phyloP scores from a whole-genome alignment of 345 rosid genomes.

The Stellera chamaejasme region DNA sequence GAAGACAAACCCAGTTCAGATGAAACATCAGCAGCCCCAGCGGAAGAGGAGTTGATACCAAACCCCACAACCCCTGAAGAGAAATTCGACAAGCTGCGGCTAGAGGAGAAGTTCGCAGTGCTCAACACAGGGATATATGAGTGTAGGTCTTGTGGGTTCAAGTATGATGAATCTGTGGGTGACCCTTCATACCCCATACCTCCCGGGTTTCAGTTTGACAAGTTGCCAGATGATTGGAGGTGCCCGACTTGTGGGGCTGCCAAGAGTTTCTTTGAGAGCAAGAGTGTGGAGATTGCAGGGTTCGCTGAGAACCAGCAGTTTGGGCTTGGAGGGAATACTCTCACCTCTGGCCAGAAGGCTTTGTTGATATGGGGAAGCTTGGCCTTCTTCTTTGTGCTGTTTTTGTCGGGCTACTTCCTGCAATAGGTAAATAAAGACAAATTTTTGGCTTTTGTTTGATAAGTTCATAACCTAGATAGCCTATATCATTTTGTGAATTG shows the following conservation, averaged over 20 bases:
- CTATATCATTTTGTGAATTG: too few relatives aligned
- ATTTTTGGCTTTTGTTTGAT: not conserved
- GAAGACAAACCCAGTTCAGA: constrained; percentile 47
- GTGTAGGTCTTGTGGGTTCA: constrained; percentile 91
- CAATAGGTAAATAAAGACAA: constrained; percentile 25
- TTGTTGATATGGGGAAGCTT: constrained; percentile 72
- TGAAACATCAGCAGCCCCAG: constrained; percentile 9
- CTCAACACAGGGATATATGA: constrained; percentile 91
- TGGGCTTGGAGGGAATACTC: constrained; percentile 82
- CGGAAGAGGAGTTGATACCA: constrained; percentile 12
- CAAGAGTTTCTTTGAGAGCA: constrained; percentile 71
- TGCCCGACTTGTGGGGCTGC: constrained; percentile 96
- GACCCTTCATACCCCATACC: constrained; percentile 87
- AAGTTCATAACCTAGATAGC: too few relatives aligned
- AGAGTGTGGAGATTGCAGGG: constrained; percentile 95
- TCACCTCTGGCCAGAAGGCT: constrained; percentile 87
- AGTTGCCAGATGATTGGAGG: constrained; percentile 88
- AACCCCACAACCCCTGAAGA: constrained; percentile 3
- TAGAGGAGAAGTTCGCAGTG: constrained; percentile 92
- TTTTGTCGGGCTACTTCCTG: constrained; percentile 78
- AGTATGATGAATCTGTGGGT: constrained; percentile 82
- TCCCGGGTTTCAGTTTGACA: constrained; percentile 72
- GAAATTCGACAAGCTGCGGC: constrained; percentile 34
- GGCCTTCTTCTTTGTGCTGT: constrained; percentile 54
- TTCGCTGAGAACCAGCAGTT: constrained; percentile 93